phyloP scores from a whole-genome alignment of 306 rosid species.

The Astragalus glycyphyllos region DNA sequence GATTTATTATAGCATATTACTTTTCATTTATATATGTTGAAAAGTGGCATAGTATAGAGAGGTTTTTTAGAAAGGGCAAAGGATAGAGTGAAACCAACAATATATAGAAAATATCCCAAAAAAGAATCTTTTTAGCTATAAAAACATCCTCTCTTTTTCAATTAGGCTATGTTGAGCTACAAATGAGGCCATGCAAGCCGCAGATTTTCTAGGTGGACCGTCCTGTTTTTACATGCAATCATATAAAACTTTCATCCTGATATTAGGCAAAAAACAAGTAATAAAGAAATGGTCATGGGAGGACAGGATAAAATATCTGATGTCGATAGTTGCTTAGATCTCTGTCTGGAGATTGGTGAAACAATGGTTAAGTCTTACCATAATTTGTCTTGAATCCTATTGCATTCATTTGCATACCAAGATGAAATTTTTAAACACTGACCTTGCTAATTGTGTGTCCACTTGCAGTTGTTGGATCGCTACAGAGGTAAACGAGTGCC shows the following conservation, averaged over 20 bases:
- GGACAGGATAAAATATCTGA: background rate
- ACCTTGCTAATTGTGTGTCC: conserved; percentile 24
- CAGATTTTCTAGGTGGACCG: background rate
- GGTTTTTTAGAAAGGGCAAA: too few species aligned
- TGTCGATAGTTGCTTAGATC: too few species aligned
- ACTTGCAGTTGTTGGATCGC: conserved; percentile 79
- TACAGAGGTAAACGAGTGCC: conserved; percentile 89
- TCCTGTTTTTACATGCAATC: background rate
- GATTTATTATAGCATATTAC: background rate
- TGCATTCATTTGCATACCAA: background rate
- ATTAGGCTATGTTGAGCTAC: background rate
- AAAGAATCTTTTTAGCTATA: too few species aligned
- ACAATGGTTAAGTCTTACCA: too few species aligned
- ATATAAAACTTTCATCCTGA: background rate
- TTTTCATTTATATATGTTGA: conserved; percentile 26
- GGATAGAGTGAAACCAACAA: background rate
- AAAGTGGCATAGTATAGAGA: too few species aligned
- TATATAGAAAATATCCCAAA: background rate
- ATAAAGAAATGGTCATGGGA: background rate
- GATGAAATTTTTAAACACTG: conserved; percentile 27
- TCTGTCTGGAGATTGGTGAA: too few species aligned
- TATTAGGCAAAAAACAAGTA: background rate
- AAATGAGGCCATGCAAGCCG: background rate
- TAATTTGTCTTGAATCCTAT: background rate
- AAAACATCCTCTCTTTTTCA: background rate